Conservation (phyloP, 2,329 filamentous ascomycete genomes). For the Blumeria hordei region DNA sequence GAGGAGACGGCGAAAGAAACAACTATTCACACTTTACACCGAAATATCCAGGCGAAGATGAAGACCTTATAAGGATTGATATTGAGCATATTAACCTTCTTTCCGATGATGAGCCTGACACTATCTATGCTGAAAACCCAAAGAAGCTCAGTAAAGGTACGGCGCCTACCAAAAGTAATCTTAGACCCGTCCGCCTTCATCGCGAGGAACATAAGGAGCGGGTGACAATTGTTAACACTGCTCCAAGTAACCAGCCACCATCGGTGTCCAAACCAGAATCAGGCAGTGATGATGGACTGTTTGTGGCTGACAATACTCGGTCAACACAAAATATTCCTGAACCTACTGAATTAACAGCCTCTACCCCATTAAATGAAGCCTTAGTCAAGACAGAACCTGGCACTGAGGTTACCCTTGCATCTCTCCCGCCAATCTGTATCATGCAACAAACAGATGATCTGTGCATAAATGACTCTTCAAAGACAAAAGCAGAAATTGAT, state of each 20-base stretch:
- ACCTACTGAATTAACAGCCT: no score
- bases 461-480: no score
- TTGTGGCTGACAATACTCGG: constrained; percentile 5
- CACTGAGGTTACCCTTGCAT: no score
- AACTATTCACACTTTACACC: constrained; percentile 2
- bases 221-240: constrained; percentile 11
- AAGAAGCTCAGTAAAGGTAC: not conserved
- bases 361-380: no score
- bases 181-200: constrained; percentile 12
- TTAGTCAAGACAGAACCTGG: not conserved
- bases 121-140: not conserved
- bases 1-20: not conserved
- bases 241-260: constrained; percentile 1
- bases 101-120: not conserved
- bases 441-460: no score
- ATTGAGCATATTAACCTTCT: constrained; percentile 1
- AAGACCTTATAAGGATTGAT: constrained; percentile 6
- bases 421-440: no score
- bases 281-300: constrained; percentile 4
- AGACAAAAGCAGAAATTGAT: no score
- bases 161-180: constrained; percentile 3
- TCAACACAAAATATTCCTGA: not conserved
- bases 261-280: not conserved
- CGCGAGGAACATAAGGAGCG: constrained; percentile 13
- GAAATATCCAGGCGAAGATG: constrained; percentile 10